These are phyloP conservation scores for Arabidopsis thaliana DNA, from an alignment of 345 rosid genomes.

Conservation along the genomic window TAIR10.1 NC_003076.8:19705501-19706000, in stretches of 20 bases:
- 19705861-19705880: conserved; percentile 86
- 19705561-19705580: conserved; percentile 5
- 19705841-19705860: conserved; percentile 90
- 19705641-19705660: conserved; percentile 5
- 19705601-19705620: conserved; percentile 16
- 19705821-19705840: conserved; percentile 87
- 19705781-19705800: conserved; percentile 68
- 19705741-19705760: conserved; percentile 76
- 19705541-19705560: conserved; percentile 7
- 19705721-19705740: conserved; percentile 25
- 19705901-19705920: conserved; percentile 89
- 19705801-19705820: conserved; percentile 93
- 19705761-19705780: conserved; percentile 63
- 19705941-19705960: background rate
- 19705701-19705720: conserved; percentile 20
- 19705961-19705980: background rate
- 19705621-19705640: conserved; percentile 2
- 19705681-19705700: background rate
- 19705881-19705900: conserved; percentile 82
- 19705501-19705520: conserved; percentile 12
- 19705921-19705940: conserved; percentile 27
- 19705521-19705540: conserved; percentile 13
- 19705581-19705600: conserved; percentile 15
- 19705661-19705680: background rate
- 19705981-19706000: conserved; percentile 6